phyloP scores from a whole-genome alignment of 108 stramenopile genomes.

The Asterionellopsis glacialis region DNA sequence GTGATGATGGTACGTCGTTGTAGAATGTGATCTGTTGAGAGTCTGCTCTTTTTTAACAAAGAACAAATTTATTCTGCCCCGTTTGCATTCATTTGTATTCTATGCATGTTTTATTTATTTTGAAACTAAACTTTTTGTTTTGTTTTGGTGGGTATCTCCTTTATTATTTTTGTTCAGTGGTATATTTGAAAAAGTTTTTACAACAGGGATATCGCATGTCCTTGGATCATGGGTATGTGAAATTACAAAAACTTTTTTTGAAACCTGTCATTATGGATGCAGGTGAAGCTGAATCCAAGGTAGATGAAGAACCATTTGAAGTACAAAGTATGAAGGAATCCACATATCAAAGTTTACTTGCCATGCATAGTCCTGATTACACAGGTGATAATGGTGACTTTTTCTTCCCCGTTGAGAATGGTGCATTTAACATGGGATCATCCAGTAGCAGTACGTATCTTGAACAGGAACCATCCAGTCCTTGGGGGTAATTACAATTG shows the following conservation, averaged over 20 bases:
- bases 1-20: background rate
- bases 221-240: conserved; percentile 21
- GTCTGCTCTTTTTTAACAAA: too few species aligned
- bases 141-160: too few species aligned
- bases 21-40: too few species aligned
- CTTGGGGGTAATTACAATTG: too few species aligned
- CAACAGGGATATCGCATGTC: conserved; percentile 34
- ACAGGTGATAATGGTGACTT: conserved; percentile 34
- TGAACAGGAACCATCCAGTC: too few species aligned
- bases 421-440: conserved; percentile 9
- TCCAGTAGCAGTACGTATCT: too few species aligned
- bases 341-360: conserved; percentile 23
- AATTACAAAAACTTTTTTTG: conserved; percentile 21
- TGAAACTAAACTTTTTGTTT: too few species aligned
- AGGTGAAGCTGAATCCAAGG: conserved; percentile 13
- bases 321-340: conserved; percentile 18
- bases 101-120: too few species aligned
- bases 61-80: too few species aligned
- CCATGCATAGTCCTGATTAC: conserved; percentile 38
- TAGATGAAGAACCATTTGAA: conserved; percentile 31
- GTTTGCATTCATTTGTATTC: too few species aligned
- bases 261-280: conserved; percentile 14
- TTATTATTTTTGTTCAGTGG: too few species aligned
- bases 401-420: conserved; percentile 40
- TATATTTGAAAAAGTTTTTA: conserved; percentile 29